These are phyloP conservation scores for Neofusicoccum parvum DNA, from an alignment of 2,329 filamentous ascomycete genomes.

Conservation along the genomic window DNA sequence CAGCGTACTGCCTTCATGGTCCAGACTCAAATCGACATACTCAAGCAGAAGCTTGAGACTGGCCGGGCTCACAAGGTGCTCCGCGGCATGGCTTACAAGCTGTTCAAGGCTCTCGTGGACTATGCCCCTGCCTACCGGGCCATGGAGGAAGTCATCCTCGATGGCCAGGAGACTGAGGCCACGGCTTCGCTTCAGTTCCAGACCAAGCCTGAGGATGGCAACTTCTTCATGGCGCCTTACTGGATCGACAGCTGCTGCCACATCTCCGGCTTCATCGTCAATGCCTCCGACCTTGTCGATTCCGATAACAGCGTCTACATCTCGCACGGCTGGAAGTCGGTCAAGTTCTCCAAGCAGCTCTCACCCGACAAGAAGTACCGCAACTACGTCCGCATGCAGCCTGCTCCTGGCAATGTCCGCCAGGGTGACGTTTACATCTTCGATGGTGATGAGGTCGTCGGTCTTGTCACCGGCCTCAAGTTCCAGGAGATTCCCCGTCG, in stretches of 20 bases:
- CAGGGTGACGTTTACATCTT: constrained; percentile 64
- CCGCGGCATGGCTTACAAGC: constrained; percentile 77
- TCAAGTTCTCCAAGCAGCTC: constrained; percentile 58
- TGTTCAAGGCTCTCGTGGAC: constrained; percentile 61
- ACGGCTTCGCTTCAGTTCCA: constrained; percentile 58
- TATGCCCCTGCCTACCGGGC: constrained; percentile 60
- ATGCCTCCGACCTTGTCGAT: constrained; percentile 60
- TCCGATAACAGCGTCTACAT: constrained; percentile 63
- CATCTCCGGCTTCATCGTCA: constrained; percentile 63
- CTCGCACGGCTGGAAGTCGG: constrained; percentile 63
- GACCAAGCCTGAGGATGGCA: constrained; percentile 55
- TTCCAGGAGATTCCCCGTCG: constrained; percentile 69
- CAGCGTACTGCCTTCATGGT: constrained; percentile 65
- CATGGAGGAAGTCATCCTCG: constrained; percentile 61
- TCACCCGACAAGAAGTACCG: constrained; percentile 57
- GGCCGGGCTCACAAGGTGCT: constrained; percentile 73
- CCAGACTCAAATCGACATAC: constrained; percentile 61
- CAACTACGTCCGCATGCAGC: constrained; percentile 65
- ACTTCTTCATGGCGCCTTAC: constrained; percentile 61
- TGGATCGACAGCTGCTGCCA: constrained; percentile 62
- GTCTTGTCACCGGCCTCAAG: constrained; percentile 63
- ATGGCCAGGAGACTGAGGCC: constrained; percentile 58
- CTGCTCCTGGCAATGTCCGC: constrained; percentile 56
- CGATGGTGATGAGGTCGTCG: constrained; percentile 61
- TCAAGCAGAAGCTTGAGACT: constrained; percentile 65